Evolutionary conservation across 2,329 filamentous ascomycete genomes (phyloP).

Genomic region (Exophiala xenobiotica): DNA sequence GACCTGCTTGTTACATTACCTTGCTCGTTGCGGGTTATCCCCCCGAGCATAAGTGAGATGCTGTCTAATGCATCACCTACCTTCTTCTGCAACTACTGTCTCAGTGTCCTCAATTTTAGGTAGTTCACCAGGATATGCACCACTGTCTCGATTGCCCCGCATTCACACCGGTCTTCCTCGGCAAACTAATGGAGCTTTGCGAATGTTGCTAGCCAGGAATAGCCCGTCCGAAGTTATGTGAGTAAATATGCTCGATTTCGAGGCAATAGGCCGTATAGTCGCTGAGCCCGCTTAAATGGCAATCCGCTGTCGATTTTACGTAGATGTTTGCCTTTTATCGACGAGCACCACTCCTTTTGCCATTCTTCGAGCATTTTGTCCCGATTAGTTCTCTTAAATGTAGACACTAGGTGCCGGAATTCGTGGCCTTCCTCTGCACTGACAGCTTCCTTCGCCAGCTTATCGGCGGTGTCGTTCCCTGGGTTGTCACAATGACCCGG

Average conservation of each 20-base stretch:
- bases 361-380: constrained; percentile 12
- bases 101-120: constrained; percentile 25
- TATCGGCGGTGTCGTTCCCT: constrained; percentile 17
- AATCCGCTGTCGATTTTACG: constrained; percentile 9
- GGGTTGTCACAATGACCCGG: constrained; percentile 9
- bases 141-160: constrained; percentile 28
- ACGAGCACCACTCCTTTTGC: constrained; percentile 10
- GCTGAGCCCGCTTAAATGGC: constrained; percentile 11
- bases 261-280: constrained; percentile 24
- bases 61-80: constrained; percentile 29
- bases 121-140: constrained; percentile 28
- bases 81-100: constrained; percentile 15
- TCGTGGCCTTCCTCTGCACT: constrained; percentile 7
- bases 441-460: constrained; percentile 17
- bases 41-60: constrained; percentile 31
- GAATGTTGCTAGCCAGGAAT: constrained; percentile 29
- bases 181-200: constrained; percentile 11
- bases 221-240: constrained; percentile 27
- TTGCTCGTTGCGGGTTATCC: constrained; percentile 22
- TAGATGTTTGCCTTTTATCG: constrained; percentile 2
- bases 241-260: constrained; percentile 27
- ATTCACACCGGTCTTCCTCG: constrained; percentile 25
- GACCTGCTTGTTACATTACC: constrained; percentile 13
- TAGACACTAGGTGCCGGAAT: constrained; percentile 9
- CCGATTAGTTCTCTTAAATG: background rate